Evolutionary conservation across 83 land plant genomes (phyloP).

Genomic region (Larix sibirica): DNA sequence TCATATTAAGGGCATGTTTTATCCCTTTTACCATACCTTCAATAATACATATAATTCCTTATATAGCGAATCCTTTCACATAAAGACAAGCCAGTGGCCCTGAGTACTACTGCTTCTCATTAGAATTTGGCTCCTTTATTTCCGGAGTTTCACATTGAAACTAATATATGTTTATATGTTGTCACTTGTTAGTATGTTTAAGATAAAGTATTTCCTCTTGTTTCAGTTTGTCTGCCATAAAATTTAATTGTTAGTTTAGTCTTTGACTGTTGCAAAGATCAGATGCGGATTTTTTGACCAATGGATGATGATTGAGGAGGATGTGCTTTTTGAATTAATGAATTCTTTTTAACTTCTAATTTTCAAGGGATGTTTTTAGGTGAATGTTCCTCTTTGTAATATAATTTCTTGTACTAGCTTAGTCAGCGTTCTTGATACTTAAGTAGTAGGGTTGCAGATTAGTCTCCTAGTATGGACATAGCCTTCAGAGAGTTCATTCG

Average conservation of each 20-base stretch:
- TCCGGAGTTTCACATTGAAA: neutral
- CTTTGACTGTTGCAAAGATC: neutral
- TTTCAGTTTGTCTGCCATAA: neutral
- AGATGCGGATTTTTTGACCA: neutral
- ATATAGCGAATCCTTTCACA: neutral
- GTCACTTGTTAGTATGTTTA: too few species aligned
- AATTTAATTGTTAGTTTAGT: neutral
- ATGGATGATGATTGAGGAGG: neutral
- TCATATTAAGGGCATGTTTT: neutral
- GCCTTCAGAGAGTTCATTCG: neutral
- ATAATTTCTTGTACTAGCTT: neutral
- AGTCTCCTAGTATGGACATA: neutral
- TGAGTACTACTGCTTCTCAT: neutral
- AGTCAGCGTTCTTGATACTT: neutral
- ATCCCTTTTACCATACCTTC: neutral
- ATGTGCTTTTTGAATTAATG: neutral
- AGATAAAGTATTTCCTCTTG: neutral
- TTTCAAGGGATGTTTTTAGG: neutral
- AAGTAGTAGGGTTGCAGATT: neutral
- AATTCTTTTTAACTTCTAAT: neutral
- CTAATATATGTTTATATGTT: too few species aligned
- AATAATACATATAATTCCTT: neutral
- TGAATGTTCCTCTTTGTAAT: neutral
- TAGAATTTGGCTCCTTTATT: neutral
- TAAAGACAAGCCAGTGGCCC: neutral